Conservation (phyloP, 768 basidiomycete species). For the Lenzites betulinus region DNA sequence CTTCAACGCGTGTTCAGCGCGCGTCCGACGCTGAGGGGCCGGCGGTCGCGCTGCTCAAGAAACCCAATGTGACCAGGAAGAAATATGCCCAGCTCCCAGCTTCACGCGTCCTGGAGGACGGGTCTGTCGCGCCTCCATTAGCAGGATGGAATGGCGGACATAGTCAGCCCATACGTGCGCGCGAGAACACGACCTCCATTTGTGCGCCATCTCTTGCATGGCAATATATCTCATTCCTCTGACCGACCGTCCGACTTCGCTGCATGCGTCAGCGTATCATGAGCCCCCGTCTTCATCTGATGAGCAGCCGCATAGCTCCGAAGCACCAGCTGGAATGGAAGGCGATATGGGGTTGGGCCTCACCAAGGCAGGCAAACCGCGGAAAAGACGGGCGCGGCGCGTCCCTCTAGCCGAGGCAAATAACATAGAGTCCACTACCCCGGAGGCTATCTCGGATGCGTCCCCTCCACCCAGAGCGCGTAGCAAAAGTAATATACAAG, state of each 20-base stretch:
- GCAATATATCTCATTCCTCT: slow-evolving; percentile 2
- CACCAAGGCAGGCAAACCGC: background rate
- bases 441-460: background rate
- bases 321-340: background rate
- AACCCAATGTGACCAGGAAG: slow-evolving; percentile 45
- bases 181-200: slow-evolving; percentile 2
- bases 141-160: slow-evolving; percentile 42
- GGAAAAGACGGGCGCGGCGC: slow-evolving; percentile 6
- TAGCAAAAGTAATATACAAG: background rate
- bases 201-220: slow-evolving; percentile 21
- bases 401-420: background rate
- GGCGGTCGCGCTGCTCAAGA: slow-evolving; percentile 5
- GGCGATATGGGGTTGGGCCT: background rate
- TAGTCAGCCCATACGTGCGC: slow-evolving; percentile 10
- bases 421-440: background rate
- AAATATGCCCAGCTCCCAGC: slow-evolving; percentile 61
- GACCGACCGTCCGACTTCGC: background rate
- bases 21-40: background rate
- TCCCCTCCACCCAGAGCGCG: background rate
- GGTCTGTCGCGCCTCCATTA: slow-evolving; percentile 44
- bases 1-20: background rate
- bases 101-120: slow-evolving; percentile 45
- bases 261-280: background rate
- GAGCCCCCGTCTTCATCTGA: background rate
- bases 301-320: background rate